phyloP scores from a whole-genome alignment of 2,329 filamentous ascomycete genomes.

The Xylariaceae sp. region DNA sequence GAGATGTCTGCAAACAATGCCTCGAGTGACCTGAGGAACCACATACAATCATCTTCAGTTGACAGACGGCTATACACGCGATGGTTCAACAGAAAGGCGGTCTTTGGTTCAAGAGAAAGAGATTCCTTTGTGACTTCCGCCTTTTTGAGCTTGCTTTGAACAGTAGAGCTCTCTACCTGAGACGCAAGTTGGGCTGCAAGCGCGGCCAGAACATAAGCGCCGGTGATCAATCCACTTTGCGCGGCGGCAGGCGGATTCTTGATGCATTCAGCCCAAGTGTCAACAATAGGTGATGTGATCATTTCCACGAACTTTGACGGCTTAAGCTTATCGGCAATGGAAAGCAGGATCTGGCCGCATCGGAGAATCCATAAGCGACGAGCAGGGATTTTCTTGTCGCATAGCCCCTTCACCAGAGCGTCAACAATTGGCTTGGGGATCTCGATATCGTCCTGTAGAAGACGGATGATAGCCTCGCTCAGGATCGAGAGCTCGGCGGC shows the following conservation, averaged over 20 bases:
- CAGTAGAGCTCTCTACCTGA: conserved; percentile 49
- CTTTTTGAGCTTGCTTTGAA: conserved; percentile 49
- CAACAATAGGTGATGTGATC: conserved; percentile 51
- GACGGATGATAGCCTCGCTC: conserved; percentile 56
- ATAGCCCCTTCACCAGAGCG: conserved; percentile 71
- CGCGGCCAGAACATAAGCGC: conserved; percentile 68
- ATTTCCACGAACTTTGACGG: conserved; percentile 50
- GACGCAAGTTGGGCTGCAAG: conserved; percentile 54
- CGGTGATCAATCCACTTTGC: conserved; percentile 76
- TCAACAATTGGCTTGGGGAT: conserved; percentile 64
- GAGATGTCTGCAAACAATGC: conserved; percentile 53
- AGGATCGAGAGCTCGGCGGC: conserved; percentile 70
- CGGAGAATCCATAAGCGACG: conserved; percentile 77
- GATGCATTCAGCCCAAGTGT: conserved; percentile 71
- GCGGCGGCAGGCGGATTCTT: conserved; percentile 73
- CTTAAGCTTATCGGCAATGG: conserved; percentile 41
- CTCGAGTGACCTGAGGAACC: conserved; percentile 67
- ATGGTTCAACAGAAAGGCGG: conserved; percentile 79
- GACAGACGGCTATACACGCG: conserved; percentile 78
- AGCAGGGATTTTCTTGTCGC: conserved; percentile 75
- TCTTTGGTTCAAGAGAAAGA: conserved; percentile 68
- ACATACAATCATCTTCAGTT: conserved; percentile 68
- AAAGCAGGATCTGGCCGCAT: conserved; percentile 65
- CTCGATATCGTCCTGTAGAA: conserved; percentile 55
- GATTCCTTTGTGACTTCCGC: conserved; percentile 59